Base-by-base conservation (phyloP, 441 rosid species). In the Adansonia grandidieri region DNA sequence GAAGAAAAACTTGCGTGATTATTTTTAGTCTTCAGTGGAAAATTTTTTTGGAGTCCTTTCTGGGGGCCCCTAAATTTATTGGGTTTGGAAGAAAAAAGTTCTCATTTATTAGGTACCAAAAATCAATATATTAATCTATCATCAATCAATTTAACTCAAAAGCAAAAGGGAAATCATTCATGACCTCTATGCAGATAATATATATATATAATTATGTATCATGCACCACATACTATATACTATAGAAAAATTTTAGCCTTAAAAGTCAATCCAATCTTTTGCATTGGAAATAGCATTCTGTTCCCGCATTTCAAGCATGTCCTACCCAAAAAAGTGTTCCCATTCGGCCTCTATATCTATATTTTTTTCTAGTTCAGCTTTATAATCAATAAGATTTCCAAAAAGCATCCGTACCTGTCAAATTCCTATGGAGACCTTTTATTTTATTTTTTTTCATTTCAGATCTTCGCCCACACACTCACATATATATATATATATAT, bases 271-370 rank as follows among this genome's bases (percentile, higher is more conserved):
- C 53, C 56, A 60, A 54, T 24, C 54, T 79, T 79, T 77, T 60
- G 32, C 32, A 28, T 28, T 28, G 32, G 73, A 24, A 53, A 44
- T 73, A 68, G 71, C 77, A 24, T 60, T 69, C 24, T 72, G 84
- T 82, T 84, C 75, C 86, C 73, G 63, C 80, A 75, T 77, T 77
- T 79, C 86, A 64, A 81, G 83, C 85, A 84, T 24, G 69, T 62
- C 24, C 61, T 71, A 32, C 45, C 68, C 50, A 22, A 71, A 77
- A 54, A 56, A 28, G 44, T 42, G 32, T 13, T 28, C 32, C 32
- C 32, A 28, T 28, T 28, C 32, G 32, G 2, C 2, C 32, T 28
- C 32, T 28, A 47, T 47, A 48, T 11, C 22, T 76, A 17, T 57
- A 17, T 73, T 1, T 28, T 1, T 28, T 28, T 28, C 32, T 28